phyloP scores from a whole-genome alignment of 1,284 basidiomycete genomes.

The Sanghuangporus baumii region DNA sequence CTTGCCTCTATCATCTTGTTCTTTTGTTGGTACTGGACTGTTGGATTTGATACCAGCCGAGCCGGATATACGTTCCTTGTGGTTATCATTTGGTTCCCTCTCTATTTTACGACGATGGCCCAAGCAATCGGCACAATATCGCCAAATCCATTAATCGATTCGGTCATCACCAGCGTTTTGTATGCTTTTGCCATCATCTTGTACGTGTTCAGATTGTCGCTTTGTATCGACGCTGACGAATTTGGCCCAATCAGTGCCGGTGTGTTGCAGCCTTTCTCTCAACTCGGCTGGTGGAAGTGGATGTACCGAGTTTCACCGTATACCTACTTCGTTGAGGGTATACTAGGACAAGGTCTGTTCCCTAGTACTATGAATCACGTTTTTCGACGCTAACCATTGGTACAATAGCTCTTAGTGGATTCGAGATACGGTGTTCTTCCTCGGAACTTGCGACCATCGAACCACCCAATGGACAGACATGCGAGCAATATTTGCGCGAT shows the following conservation, averaged over 20 bases:
- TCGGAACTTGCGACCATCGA: conserved; percentile 48
- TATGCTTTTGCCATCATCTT: conserved; percentile 18
- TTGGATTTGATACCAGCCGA: conserved; percentile 11
- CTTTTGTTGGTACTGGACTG: conserved; percentile 23
- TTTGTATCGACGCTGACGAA: not conserved
- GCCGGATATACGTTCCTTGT: conserved; percentile 16
- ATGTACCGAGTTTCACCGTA: conserved; percentile 31
- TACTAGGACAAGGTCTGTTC: conserved; percentile 18
- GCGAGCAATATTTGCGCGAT: conserved; percentile 45
- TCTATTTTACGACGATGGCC: conserved; percentile 18
- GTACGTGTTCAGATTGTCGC: not conserved
- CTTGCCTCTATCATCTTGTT: conserved; percentile 15
- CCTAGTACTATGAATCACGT: not conserved
- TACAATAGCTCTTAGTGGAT: conserved; percentile 36
- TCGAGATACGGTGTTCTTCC: conserved; percentile 48
- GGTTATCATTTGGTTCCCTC: conserved; percentile 8
- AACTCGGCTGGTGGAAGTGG: conserved; percentile 18
- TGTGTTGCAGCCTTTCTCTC: conserved; percentile 11
- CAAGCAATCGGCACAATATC: conserved; percentile 20
- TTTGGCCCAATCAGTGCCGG: conserved; percentile 4
- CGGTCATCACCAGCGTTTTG: conserved; percentile 12
- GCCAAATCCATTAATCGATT: conserved; percentile 14
- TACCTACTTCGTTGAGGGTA: conserved; percentile 28
- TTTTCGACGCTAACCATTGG: not conserved
- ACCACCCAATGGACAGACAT: conserved; percentile 59